These are phyloP conservation scores for Trichophyton schoenleinii DNA, from an alignment of 2,329 filamentous ascomycete genomes.

Conservation along the genomic window DNA sequence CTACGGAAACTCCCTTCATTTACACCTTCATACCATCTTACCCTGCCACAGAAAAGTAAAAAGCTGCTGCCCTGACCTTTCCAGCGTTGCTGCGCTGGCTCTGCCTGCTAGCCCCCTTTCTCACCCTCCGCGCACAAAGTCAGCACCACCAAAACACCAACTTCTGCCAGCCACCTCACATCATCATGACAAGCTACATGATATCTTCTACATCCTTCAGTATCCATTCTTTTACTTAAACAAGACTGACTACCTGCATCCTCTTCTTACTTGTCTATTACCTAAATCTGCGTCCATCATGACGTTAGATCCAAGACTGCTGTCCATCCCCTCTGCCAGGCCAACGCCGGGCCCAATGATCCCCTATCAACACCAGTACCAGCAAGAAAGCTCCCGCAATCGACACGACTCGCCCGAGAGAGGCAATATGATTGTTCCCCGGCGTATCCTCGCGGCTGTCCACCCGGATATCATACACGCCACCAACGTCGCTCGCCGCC, in stretches of 20 bases:
- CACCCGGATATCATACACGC: conserved; percentile 7
- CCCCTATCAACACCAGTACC: not conserved
- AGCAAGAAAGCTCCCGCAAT: too few relatives aligned
- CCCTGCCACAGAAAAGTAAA: too few relatives aligned
- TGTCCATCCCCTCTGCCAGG: not conserved
- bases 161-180: too few relatives aligned
- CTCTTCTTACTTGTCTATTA: not conserved
- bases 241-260: not conserved
- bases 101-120: too few relatives aligned
- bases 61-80: too few relatives aligned
- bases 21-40: too few relatives aligned
- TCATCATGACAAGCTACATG: too few relatives aligned
- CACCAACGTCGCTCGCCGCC: conserved; percentile 11
- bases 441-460: not conserved
- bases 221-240: not conserved
- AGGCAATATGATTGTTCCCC: not conserved
- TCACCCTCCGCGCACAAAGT: too few relatives aligned
- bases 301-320: not conserved
- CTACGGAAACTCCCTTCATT: too few relatives aligned
- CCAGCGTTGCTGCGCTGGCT: too few relatives aligned
- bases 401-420: not conserved
- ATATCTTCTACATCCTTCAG: not conserved
- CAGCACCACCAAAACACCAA: too few relatives aligned
- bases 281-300: not conserved
- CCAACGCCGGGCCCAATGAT: not conserved